Conservation (phyloP, 768 basidiomycete genomes). For the Pisolithus sp. region DNA sequence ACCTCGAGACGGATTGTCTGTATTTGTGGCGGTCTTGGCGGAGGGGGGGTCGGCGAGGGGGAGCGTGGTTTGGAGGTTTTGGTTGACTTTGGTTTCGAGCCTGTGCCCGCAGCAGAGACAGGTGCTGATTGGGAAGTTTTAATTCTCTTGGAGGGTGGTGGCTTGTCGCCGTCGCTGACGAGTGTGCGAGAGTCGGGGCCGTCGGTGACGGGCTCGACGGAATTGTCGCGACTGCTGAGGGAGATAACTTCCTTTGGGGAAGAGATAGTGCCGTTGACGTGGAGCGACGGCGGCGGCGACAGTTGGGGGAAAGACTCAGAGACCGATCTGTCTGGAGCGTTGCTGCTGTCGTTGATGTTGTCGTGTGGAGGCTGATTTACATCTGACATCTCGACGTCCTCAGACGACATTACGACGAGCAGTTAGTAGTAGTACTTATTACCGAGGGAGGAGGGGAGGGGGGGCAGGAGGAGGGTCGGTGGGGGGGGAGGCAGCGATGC, state of each 20-base stretch:
- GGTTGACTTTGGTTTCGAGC: conserved; percentile 48
- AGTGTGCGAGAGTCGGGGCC: conserved; percentile 6
- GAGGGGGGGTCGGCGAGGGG: conserved; percentile 54
- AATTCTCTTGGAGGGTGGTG: conserved; percentile 26
- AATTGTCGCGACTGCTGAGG: conserved; percentile 27
- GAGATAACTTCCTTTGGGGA: conserved; percentile 20
- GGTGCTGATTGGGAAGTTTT: conserved; percentile 20
- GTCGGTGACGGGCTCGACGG: conserved; percentile 12
- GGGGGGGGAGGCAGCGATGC: conserved; percentile 24
- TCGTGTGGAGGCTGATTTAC: background rate
- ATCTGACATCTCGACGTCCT: conserved; percentile 27
- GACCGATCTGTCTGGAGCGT: background rate
- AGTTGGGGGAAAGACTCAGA: conserved; percentile 3
- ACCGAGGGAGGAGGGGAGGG: background rate
- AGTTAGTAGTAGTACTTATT: no score
- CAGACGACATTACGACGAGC: conserved; percentile 8
- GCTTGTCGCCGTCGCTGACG: conserved; percentile 14
- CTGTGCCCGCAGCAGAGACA: conserved; percentile 24
- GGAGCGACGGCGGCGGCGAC: no score
- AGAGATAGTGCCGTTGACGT: conserved; percentile 4
- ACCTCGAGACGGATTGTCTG: conserved; percentile 67
- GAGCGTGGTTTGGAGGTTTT: conserved; percentile 39
- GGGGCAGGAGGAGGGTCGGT: conserved; percentile 13
- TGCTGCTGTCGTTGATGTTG: background rate
- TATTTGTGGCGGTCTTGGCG: conserved; percentile 41